These are phyloP conservation scores for Ogataea pignaliae DNA, from an alignment of 805 yeast species.

Conservation along the genomic window DNA sequence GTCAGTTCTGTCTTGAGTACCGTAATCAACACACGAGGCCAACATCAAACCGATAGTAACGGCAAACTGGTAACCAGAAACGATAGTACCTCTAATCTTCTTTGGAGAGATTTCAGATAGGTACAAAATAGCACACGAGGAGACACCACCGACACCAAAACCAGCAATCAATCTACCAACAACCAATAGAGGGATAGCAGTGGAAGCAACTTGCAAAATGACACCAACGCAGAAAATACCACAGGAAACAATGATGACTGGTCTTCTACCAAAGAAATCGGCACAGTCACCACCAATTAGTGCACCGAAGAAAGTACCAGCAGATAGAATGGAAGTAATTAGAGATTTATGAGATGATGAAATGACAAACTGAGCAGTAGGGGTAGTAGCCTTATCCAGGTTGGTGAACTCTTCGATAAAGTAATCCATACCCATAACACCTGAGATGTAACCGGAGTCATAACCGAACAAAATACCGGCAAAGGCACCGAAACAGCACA, in stretches of 20 bases:
- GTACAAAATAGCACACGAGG: slow-evolving; percentile 74
- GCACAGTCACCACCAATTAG: slow-evolving; percentile 53
- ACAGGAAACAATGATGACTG: slow-evolving; percentile 41
- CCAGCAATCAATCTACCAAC: slow-evolving; percentile 77
- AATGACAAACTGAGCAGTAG: slow-evolving; percentile 17
- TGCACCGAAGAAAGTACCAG: slow-evolving; percentile 71
- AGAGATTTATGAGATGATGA: slow-evolving; percentile 35
- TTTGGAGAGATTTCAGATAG: slow-evolving; percentile 77
- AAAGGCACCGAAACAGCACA: slow-evolving; percentile 58
- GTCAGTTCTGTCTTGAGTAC: slow-evolving; percentile 48
- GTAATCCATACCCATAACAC: slow-evolving; percentile 61
- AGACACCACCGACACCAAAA: slow-evolving; percentile 70
- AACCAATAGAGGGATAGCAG: slow-evolving; percentile 45
- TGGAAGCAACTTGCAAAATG: slow-evolving; percentile 41
- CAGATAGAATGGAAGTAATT: slow-evolving; percentile 68
- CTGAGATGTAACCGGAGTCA: slow-evolving; percentile 66
- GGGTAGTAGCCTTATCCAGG: slow-evolving; percentile 14
- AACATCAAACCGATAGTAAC: slow-evolving; percentile 68
- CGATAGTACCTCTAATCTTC: slow-evolving; percentile 74
- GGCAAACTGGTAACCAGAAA: slow-evolving; percentile 61
- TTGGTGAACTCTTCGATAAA: slow-evolving; percentile 27
- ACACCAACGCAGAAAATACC: slow-evolving; percentile 45
- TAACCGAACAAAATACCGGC: slow-evolving; percentile 67
- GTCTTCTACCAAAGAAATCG: slow-evolving; percentile 42
- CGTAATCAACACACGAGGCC: slow-evolving; percentile 69